Evolutionary conservation across 2,329 filamentous ascomycete species (phyloP), one percentile per base, ranked within the genome.

Genomic region (Fusarium sp.): DNA sequence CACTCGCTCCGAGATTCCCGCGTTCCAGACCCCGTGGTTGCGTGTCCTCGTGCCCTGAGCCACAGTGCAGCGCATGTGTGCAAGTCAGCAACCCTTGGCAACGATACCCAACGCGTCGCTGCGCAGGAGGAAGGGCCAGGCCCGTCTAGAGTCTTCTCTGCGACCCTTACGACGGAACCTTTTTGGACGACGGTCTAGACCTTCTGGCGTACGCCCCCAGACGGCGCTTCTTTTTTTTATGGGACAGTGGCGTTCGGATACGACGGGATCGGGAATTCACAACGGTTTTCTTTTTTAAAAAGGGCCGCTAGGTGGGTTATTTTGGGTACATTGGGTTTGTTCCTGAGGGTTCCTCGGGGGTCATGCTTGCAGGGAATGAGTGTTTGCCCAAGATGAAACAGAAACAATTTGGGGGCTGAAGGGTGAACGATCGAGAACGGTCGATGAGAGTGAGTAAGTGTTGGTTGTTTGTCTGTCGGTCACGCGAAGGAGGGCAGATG

Each of bases 21-120:
- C 30, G 70, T 52, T 72, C 70, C 64, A 72, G 70, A 72, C 70
- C 68, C 30, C 61, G 52, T 25, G 39, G 67, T 39, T 66, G 65
- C 57, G 59, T 67, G 73, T 72, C 71, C 73, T 71, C 75, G 73
- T 77, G 75, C 67, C 67, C 68, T 67, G 68, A 77, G 75, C 75
- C 75, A 77, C 75, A 66, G 61, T 20, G 39, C 39, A 43, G 39
- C 58, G 60, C 54, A 32, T 52, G 48, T 27, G 48, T 32, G 48
- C 48, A 52, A 52, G 35, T n/a, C 50, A 63, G 60, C 9, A n/a
- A 74, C 23, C 59, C 68, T 72, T 58, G 67, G 52, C 58, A 35
- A 45, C 37, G 48, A 62, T 52, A 34, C 54, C 54, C 56, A 37
- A 66, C 64, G 18, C 34, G 43, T 27, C 18, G 16, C 35, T 34